Conservation (phyloP, 495 filamentous ascomycete genomes). For the Podospora sp. region DNA sequence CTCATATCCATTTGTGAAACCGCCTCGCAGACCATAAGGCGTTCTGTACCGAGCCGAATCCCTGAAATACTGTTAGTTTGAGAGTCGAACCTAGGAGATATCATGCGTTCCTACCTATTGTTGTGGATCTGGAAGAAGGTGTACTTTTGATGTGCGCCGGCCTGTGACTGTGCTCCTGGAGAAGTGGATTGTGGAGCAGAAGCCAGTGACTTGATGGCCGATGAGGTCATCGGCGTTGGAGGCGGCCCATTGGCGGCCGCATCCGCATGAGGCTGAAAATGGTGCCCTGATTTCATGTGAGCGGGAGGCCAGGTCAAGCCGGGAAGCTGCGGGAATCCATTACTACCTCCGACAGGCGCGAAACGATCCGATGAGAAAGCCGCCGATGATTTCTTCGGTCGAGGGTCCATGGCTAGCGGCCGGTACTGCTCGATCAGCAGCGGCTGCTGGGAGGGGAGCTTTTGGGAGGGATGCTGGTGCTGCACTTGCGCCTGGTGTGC, state of each 20-base stretch:
- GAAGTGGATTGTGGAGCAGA: constrained; percentile 22
- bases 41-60: constrained; percentile 52
- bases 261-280: constrained; percentile 35
- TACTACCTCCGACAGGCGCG: constrained; percentile 44
- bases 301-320: constrained; percentile 42
- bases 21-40: constrained; percentile 54
- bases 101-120: constrained; percentile 41
- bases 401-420: constrained; percentile 22
- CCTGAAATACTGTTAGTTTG: constrained; percentile 35
- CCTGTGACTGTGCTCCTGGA: constrained; percentile 27
- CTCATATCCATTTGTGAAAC: constrained; percentile 60
- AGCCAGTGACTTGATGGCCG: constrained; percentile 33
- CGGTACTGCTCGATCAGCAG: constrained; percentile 28
- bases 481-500: constrained; percentile 20
- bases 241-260: constrained; percentile 25
- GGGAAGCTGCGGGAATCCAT: constrained; percentile 43
- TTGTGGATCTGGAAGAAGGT: constrained; percentile 55
- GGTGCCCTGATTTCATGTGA: constrained; percentile 42
- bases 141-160: constrained; percentile 47
- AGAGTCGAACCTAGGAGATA: not conserved
- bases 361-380: constrained; percentile 37
- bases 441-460: constrained; percentile 9
- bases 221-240: constrained; percentile 34
- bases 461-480: not conserved
- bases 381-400: constrained; percentile 27